Percentiles rank a stretch among this genome's conserved stretches.
Evolutionary conservation across 2,329 filamentous ascomycete genomes (phyloP).

Genomic region (Stachybotrys chlorohalonatus): DNA sequence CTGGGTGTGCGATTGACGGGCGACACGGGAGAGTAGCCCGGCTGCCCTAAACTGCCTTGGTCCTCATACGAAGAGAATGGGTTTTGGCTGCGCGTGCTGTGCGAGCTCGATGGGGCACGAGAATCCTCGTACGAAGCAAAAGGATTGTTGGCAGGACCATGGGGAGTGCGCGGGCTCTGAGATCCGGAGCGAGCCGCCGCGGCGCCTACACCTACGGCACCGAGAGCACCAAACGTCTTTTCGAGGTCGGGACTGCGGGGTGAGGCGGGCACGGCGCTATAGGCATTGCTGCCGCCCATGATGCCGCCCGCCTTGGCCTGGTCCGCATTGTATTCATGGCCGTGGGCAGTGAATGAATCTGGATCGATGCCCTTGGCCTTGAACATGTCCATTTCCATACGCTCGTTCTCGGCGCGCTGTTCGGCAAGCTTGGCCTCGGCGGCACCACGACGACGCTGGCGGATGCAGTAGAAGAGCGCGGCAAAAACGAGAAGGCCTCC

Average conservation of each 20-base stretch:
- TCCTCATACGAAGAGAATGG: background rate
- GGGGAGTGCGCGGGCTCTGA: background rate
- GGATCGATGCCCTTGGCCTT: conserved; percentile 37
- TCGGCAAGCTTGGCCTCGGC: conserved; percentile 39
- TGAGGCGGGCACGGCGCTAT: conserved; percentile 2
- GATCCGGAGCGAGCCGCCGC: background rate
- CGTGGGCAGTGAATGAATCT: conserved; percentile 29
- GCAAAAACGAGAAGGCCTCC: conserved; percentile 29
- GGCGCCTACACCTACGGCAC: background rate
- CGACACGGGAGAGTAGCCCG: background rate
- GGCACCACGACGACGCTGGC: conserved; percentile 43
- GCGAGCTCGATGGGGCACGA: background rate
- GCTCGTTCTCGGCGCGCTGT: conserved; percentile 35
- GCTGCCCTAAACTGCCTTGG: background rate
- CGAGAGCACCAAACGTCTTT: background rate
- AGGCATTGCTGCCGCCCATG: conserved; percentile 1
- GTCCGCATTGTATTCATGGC: conserved; percentile 10
- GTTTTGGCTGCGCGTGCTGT: background rate
- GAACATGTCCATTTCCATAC: conserved; percentile 41
- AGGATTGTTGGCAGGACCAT: background rate
- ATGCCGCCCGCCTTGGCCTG: conserved; percentile 1
- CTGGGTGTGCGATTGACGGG: background rate
- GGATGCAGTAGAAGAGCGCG: conserved; percentile 43
- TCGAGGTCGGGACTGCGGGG: background rate
- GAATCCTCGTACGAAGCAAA: background rate